Evolutionary conservation across 148 eudicot species (phyloP).

Genomic region (Nepenthes mirabilis): DNA sequence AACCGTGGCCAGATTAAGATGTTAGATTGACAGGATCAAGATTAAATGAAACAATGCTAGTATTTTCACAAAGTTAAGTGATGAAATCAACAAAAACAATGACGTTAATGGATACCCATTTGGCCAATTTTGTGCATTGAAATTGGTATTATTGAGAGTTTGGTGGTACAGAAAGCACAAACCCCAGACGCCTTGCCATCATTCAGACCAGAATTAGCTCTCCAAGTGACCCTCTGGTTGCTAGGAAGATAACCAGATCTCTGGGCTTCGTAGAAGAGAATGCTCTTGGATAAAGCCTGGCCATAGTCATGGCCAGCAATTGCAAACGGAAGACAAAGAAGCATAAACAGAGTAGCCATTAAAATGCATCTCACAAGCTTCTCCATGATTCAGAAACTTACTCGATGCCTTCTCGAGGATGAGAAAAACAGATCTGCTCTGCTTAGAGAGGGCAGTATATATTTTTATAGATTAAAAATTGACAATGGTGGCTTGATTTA

Average conservation of each 20-base stretch:
- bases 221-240: conserved; percentile 80
- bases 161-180: conserved; percentile 1
- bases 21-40: too few species aligned
- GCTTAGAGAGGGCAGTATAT: too few species aligned
- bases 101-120: background rate
- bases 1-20: background rate
- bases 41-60: too few species aligned
- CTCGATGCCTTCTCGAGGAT: too few species aligned
- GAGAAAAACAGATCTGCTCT: too few species aligned
- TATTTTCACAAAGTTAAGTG: too few species aligned
- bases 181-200: conserved; percentile 90
- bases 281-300: conserved; percentile 76
- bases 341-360: background rate
- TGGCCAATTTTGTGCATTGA: background rate
- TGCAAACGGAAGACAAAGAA: background rate
- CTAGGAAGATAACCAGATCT: conserved; percentile 86
- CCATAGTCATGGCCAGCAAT: conserved; percentile 61
- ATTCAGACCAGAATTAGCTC: conserved; percentile 70
- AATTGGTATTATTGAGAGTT: background rate
- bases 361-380: too few species aligned
- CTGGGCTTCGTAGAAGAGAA: conserved; percentile 91
- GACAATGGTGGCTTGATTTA: too few species aligned
- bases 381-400: too few species aligned
- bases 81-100: too few species aligned
- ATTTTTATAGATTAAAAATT: too few species aligned